Conservation (phyloP, 495 filamentous ascomycete species). For the Chaetomidium leptoderma region DNA sequence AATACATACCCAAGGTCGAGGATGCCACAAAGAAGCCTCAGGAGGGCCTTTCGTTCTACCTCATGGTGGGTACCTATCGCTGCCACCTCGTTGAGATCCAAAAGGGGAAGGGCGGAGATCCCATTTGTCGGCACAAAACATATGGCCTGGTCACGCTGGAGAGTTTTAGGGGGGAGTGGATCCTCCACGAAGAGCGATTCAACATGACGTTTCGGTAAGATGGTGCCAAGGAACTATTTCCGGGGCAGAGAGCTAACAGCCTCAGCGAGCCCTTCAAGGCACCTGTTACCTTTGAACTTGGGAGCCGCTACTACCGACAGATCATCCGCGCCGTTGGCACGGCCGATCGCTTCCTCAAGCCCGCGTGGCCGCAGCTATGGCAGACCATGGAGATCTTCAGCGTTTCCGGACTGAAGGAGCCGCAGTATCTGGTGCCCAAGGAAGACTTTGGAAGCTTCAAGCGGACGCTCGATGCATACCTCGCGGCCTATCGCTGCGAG, state of each 20-base stretch:
- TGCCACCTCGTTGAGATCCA: constrained; percentile 68
- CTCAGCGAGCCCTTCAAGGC: constrained; percentile 60
- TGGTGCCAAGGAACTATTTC: background rate
- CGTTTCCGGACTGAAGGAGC: constrained; percentile 55
- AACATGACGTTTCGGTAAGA: constrained; percentile 75
- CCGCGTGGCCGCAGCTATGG: constrained; percentile 72
- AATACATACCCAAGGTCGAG: constrained; percentile 44
- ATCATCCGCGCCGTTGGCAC: constrained; percentile 71
- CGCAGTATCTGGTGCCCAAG: constrained; percentile 48
- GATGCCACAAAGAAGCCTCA: constrained; percentile 54
- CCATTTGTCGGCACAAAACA: constrained; percentile 41
- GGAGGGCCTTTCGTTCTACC: constrained; percentile 79
- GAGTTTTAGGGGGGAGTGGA: constrained; percentile 30
- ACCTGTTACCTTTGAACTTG: constrained; percentile 63
- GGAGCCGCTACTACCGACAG: constrained; percentile 70
- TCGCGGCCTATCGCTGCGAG: constrained; percentile 67
- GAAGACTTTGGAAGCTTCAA: constrained; percentile 79
- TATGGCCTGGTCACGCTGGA: constrained; percentile 76
- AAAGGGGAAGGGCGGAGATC: constrained; percentile 48
- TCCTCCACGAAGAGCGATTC: constrained; percentile 73
- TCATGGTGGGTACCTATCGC: constrained; percentile 79
- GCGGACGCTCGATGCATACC: constrained; percentile 81
- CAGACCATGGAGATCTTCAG: constrained; percentile 63
- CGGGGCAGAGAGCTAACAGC: background rate
- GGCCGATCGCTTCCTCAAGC: constrained; percentile 72